Evolutionary conservation across 768 basidiomycete species (phyloP).

Genomic region (Termitomyces sp.): DNA sequence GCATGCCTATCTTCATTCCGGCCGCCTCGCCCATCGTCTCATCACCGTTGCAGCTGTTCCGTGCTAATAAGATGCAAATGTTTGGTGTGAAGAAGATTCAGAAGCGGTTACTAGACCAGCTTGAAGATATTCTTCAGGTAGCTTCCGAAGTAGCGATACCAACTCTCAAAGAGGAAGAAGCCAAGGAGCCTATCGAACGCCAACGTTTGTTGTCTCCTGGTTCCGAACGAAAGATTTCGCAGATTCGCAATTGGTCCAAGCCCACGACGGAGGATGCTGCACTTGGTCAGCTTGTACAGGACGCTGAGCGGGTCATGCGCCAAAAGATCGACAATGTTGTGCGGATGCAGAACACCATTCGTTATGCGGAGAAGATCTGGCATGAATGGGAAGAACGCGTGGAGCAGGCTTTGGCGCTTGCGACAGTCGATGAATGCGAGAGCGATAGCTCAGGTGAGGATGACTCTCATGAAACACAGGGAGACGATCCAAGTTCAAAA

Average conservation of each 20-base stretch:
- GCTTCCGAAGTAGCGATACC: constrained; percentile 83
- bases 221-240: constrained; percentile 82
- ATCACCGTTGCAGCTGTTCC: constrained; percentile 74
- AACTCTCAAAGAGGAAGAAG: constrained; percentile 85
- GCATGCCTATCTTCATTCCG: constrained; percentile 77
- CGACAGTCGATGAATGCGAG: constrained; percentile 42
- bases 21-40: constrained; percentile 66
- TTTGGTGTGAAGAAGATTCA: constrained; percentile 79
- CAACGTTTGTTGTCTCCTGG: constrained; percentile 85
- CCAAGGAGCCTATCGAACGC: constrained; percentile 86
- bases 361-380: constrained; percentile 95
- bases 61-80: constrained; percentile 71
- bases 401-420: constrained; percentile 46
- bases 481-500: constrained; percentile 50
- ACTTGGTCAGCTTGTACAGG: constrained; percentile 74
- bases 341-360: constrained; percentile 94
- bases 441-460: constrained; percentile 38
- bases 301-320: constrained; percentile 84
- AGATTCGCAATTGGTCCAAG: constrained; percentile 81
- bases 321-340: constrained; percentile 94
- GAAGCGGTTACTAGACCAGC: constrained; percentile 74
- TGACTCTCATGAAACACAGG: constrained; percentile 25
- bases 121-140: constrained; percentile 79
- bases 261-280: constrained; percentile 85
- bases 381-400: constrained; percentile 95